Evolutionary conservation across 1,139 yeast genomes (phyloP).

Genomic region (Candida tunisiensis): DNA sequence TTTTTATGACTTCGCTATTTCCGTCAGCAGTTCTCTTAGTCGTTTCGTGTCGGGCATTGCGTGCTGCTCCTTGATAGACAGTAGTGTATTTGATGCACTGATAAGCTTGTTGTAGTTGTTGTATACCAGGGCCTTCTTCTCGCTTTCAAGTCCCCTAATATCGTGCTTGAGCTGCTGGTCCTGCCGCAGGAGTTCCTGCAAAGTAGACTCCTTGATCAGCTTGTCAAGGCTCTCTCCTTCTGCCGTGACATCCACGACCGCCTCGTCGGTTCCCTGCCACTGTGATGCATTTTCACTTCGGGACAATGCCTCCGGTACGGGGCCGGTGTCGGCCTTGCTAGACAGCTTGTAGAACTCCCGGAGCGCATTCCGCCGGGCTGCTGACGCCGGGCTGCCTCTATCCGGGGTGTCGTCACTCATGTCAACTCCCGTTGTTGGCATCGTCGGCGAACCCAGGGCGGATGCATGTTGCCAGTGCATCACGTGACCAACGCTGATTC

Average conservation of each 20-base stretch:
- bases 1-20: no score
- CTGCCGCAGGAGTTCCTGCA: slow-evolving; percentile 13
- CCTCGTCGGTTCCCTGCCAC: not conserved
- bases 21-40: no score
- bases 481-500: no score
- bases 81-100: slow-evolving; percentile 21
- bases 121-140: slow-evolving; percentile 26
- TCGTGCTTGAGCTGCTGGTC: slow-evolving; percentile 19
- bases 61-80: no score
- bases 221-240: slow-evolving; percentile 12
- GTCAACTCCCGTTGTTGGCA: no score
- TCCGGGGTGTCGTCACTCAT: no score
- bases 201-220: slow-evolving; percentile 10
- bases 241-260: slow-evolving; percentile 4
- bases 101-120: slow-evolving; percentile 26
- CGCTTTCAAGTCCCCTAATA: slow-evolving; percentile 21
- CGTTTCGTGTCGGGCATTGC: no score
- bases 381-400: no score
- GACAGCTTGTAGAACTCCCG: slow-evolving; percentile 23
- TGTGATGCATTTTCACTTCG: no score
- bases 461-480: no score
- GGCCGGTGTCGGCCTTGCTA: not conserved
- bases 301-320: no score
- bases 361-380: slow-evolving; percentile 15
- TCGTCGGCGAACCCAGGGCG: no score